Conservation (phyloP, 2,329 filamentous ascomycete species). For the Elsinoe necatrix region DNA sequence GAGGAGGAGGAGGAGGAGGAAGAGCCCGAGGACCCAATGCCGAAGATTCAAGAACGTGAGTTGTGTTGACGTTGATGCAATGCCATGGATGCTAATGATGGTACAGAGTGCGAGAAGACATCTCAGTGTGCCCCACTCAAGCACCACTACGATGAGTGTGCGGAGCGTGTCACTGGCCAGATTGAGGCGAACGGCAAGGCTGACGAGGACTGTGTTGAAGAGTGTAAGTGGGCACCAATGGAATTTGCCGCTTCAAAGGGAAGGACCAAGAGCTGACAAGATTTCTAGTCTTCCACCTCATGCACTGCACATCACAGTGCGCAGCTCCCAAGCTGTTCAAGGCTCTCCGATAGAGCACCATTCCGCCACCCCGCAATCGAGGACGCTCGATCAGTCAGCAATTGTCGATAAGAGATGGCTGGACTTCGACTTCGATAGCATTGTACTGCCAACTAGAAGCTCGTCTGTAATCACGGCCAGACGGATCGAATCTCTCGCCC, state of each 20-base stretch:
- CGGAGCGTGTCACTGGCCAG: slow-evolving; percentile 75
- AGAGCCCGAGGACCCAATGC: slow-evolving; percentile 77
- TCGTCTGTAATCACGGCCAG: slow-evolving; percentile 13
- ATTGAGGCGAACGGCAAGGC: slow-evolving; percentile 65
- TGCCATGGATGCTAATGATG: slow-evolving; percentile 1
- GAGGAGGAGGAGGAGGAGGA: slow-evolving; percentile 67
- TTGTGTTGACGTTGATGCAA: slow-evolving; percentile 11
- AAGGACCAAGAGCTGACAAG: not conserved
- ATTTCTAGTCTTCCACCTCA: slow-evolving; percentile 88
- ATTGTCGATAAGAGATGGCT: slow-evolving; percentile 5
- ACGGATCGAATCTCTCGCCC: slow-evolving; percentile 6
- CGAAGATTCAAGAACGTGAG: slow-evolving; percentile 85
- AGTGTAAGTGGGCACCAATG: slow-evolving; percentile 63
- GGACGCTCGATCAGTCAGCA: not conserved
- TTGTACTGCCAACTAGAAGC: not conserved
- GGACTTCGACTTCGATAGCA: not conserved
- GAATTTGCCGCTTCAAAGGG: too few species aligned
- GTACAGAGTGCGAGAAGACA: slow-evolving; percentile 78
- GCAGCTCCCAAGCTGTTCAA: slow-evolving; percentile 94
- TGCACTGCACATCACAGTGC: slow-evolving; percentile 87
- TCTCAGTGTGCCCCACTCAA: slow-evolving; percentile 77
- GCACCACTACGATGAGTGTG: slow-evolving; percentile 98
- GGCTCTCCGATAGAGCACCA: slow-evolving; percentile 64
- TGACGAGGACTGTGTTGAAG: slow-evolving; percentile 95
- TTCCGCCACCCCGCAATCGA: not conserved